Base-by-base conservation (phyloP, 306 rosid species). In the Potentilla sterilis region DNA sequence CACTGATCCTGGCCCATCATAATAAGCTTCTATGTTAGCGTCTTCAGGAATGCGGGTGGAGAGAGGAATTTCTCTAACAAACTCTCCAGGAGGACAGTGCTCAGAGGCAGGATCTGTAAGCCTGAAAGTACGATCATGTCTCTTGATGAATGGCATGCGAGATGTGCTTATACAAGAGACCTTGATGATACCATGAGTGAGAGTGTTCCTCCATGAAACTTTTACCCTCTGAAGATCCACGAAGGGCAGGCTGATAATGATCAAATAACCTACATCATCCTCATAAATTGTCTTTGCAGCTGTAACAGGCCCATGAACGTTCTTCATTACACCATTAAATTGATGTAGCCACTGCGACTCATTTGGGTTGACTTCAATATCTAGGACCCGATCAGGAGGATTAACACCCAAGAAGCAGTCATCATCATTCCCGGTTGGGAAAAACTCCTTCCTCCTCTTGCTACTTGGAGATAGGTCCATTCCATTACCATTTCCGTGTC, bases 51-150 rank as follows among this genome's bases (percentile, higher is more conserved):
- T 94, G 78, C 96, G 89, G 22, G 90, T 91, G 38, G 89, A 81
- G 41, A 94, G 96, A 4, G 88, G 87, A 61, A 94, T 91, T 85
- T 94, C 98, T 3, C 98, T 85, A 41, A 94, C 92, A 24, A 94
- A 94, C 75, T 91, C 96, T 12, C 98, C 98, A 0, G 95, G 97
- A 46, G 96, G 97, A 64, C 98, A 94, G 83, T 94, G 98, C 83
- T 94, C 98, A 3, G 97, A 83, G 13, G 89, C 80, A 15, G 92
- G 81, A 79, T 91, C 97, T 11, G 92, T 78, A 75, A 94, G 96
- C 90, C 86, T 87, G 89, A 94, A 94, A 70, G 93, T 90, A 78
- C 93, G 84, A 65, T 91, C 94, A 15, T 70, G 90, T 80, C 98
- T 87, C 87, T 91, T 89, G 74, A 94, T 83, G 75, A 85, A 87